phyloP scores from a whole-genome alignment of 257 asterid genomes.

The Solanum clarkiae region DNA sequence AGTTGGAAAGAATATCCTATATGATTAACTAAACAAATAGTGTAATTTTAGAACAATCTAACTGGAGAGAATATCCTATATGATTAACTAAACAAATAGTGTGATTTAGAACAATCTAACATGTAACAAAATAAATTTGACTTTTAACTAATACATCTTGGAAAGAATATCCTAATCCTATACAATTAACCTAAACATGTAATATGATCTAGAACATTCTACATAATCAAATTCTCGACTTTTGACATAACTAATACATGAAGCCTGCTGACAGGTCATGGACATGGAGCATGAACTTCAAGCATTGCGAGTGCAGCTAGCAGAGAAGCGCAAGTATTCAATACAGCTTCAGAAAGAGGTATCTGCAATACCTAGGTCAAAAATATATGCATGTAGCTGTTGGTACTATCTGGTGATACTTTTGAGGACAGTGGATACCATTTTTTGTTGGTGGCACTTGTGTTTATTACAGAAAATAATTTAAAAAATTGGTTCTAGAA shows the following conservation, averaged over 20 bases:
- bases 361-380: neutral
- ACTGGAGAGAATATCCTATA: neutral
- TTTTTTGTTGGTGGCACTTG: neutral
- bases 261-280: slow-evolving; percentile 45
- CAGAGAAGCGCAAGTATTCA: slow-evolving; percentile 31
- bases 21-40: neutral
- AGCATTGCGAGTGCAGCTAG: slow-evolving; percentile 78
- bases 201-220: neutral
- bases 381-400: neutral
- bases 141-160: neutral
- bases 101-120: neutral
- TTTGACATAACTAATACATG: neutral
- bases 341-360: slow-evolving; percentile 46
- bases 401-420: neutral
- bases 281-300: slow-evolving; percentile 96
- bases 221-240: neutral
- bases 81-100: neutral
- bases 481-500: neutral
- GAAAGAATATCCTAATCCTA: neutral
- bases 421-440: neutral
- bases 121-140: neutral
- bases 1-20: neutral
- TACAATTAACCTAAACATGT: neutral
- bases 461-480: neutral
- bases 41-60: neutral